Percentiles rank a stretch among this genome's conserved stretches.
Conservation (phyloP, 129 eudicot genomes). For the Calendula officinalis region DNA sequence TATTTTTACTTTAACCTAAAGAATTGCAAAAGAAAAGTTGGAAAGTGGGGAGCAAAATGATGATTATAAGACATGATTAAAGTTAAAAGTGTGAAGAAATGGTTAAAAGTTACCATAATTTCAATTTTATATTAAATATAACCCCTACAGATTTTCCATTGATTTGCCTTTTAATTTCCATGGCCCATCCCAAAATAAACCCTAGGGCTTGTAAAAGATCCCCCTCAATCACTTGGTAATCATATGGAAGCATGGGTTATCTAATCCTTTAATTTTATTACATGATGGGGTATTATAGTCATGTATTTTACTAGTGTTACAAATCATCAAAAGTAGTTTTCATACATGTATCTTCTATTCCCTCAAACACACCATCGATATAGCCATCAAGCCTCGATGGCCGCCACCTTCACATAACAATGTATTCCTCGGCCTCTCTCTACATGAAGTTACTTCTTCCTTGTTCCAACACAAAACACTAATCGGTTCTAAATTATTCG, state of each 20-base stretch:
- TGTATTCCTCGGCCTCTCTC: too few species aligned
- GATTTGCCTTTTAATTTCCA: slow-evolving; percentile 25
- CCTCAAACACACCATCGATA: too few species aligned
- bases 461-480: too few species aligned
- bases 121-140: slow-evolving; percentile 28
- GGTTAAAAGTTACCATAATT: slow-evolving; percentile 33
- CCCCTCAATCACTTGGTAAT: slow-evolving; percentile 34
- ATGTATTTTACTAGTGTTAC: too few species aligned
- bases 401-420: too few species aligned
- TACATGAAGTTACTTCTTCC: too few species aligned
- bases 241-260: slow-evolving; percentile 10
- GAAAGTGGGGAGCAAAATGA: slow-evolving; percentile 37
- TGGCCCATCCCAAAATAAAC: slow-evolving; percentile 26
- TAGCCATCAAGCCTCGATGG: too few species aligned
- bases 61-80: slow-evolving; percentile 35
- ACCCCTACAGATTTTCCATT: slow-evolving; percentile 31
- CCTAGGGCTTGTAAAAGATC: slow-evolving; percentile 28
- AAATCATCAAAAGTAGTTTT: too few species aligned
- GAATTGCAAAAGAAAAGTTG: slow-evolving; percentile 22
- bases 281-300: too few species aligned
- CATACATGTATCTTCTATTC: too few species aligned
- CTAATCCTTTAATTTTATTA: background rate
- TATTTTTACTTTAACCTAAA: slow-evolving; percentile 31
- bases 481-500: too few species aligned
- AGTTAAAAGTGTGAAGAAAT: slow-evolving; percentile 28